A percentile compares a stretch with the other conserved stretches of the same genome.
Conservation (phyloP, 2,329 filamentous ascomycete species). For the Diaporthe helianthi region DNA sequence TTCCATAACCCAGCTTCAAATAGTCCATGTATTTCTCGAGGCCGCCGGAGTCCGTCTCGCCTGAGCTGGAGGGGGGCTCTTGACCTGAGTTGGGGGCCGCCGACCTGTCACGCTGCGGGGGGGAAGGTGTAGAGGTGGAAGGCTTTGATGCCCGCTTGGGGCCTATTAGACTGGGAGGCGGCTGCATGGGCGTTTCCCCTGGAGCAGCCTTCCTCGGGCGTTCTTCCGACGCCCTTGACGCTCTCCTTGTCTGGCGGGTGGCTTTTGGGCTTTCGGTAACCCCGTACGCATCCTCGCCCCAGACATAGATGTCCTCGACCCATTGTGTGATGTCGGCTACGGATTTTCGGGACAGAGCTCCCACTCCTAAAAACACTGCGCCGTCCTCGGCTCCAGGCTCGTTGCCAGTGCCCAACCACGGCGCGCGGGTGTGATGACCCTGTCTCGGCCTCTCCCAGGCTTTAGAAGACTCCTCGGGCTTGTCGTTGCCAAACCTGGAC, state of each 20-base stretch:
- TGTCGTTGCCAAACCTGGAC: conserved; percentile 75
- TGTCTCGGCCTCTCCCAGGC: conserved; percentile 38
- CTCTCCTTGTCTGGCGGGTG: conserved; percentile 58
- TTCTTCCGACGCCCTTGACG: conserved; percentile 40
- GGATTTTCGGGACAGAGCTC: conserved; percentile 74
- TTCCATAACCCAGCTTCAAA: conserved; percentile 71
- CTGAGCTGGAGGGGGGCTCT: neutral
- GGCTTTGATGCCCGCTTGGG: conserved; percentile 16
- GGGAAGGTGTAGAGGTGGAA: neutral
- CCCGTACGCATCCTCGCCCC: conserved; percentile 86
- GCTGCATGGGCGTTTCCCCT: conserved; percentile 27
- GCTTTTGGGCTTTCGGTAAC: conserved; percentile 80
- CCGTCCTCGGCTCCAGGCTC: conserved; percentile 78
- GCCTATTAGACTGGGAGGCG: conserved; percentile 33
- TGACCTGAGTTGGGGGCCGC: neutral
- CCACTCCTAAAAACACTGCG: conserved; percentile 83
- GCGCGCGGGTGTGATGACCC: conserved; percentile 39
- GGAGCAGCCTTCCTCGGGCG: conserved; percentile 1
- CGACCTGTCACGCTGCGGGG: conserved; percentile 5
- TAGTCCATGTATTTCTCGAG: conserved; percentile 67
- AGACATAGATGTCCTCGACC: conserved; percentile 87
- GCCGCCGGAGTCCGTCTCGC: conserved; percentile 45
- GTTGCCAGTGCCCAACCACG: conserved; percentile 78
- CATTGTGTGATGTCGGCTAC: conserved; percentile 78
- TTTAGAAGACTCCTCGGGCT: conserved; percentile 40